A percentile compares a stretch with the other conserved stretches of the same genome.
Evolutionary conservation across 306 rosid genomes (phyloP).

Genomic region (Hippophae rhamnoides): DNA sequence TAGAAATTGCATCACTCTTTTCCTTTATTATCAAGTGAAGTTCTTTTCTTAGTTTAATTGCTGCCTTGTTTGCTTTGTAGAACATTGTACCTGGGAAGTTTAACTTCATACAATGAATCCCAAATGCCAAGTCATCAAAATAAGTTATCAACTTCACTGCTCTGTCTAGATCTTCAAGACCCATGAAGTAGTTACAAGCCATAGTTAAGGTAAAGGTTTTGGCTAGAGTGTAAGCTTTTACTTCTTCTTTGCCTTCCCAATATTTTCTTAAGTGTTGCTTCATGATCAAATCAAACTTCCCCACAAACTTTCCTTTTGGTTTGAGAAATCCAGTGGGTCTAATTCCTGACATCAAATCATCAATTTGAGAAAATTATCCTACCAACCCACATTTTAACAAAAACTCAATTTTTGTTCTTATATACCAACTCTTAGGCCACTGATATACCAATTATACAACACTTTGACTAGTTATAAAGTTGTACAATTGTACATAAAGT

Average conservation of each 20-base stretch:
- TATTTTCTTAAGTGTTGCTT: slow-evolving; percentile 22
- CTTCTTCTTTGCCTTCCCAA: slow-evolving; percentile 27
- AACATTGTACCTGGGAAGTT: slow-evolving; percentile 34
- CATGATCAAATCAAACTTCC: slow-evolving; percentile 20
- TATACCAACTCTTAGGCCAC: too few species aligned
- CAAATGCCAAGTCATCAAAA: slow-evolving; percentile 24
- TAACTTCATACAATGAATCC: slow-evolving; percentile 26
- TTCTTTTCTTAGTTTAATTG: slow-evolving; percentile 26
- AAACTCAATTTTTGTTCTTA: too few species aligned
- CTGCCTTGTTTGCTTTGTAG: slow-evolving; percentile 27
- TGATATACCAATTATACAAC: too few species aligned
- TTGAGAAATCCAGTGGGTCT: slow-evolving; percentile 21
- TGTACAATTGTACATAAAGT: too few species aligned
- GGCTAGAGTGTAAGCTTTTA: slow-evolving; percentile 21
- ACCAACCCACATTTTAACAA: too few species aligned
- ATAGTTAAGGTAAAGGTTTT: slow-evolving; percentile 21
- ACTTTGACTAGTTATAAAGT: too few species aligned
- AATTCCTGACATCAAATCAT: too few species aligned
- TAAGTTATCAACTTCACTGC: slow-evolving; percentile 10
- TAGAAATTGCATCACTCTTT: slow-evolving; percentile 27
- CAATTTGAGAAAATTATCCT: too few species aligned
- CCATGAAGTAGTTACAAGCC: slow-evolving; percentile 26
- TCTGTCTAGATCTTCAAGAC: slow-evolving; percentile 14
- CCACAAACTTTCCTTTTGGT: slow-evolving; percentile 36
- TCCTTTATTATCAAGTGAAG: slow-evolving; percentile 20